These are phyloP conservation scores for Chaetomiaceae sp. DNA, from an alignment of 2,329 filamentous ascomycete species.

Conservation along the genomic window DNA sequence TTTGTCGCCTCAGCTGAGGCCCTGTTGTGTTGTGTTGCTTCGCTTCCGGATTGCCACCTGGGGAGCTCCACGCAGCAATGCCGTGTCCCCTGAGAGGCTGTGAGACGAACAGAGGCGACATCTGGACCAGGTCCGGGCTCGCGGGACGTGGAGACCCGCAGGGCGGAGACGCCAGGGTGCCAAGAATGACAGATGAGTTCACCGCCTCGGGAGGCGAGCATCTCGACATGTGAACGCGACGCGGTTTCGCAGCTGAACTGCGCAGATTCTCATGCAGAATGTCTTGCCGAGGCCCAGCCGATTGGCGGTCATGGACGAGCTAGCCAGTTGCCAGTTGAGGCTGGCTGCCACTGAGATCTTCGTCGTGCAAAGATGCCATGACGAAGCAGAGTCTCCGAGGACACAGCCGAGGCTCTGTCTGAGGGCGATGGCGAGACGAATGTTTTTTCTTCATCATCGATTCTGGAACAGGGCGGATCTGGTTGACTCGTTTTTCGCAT, in stretches of 20 bases:
- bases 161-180: background rate
- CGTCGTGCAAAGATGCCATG: slow-evolving; percentile 2
- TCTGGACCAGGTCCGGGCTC: background rate
- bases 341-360: slow-evolving; percentile 3
- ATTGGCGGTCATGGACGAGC: slow-evolving; percentile 6
- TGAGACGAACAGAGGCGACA: slow-evolving; percentile 4
- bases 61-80: background rate
- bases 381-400: background rate
- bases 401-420: no score
- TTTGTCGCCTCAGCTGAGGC: background rate
- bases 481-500: background rate
- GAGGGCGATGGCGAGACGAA: no score
- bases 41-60: background rate
- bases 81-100: background rate
- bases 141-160: background rate
- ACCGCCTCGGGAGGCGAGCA: slow-evolving; percentile 11
- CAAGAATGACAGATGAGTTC: background rate
- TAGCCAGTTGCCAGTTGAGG: background rate
- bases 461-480: slow-evolving; percentile 3
- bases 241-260: background rate
- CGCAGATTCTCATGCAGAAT: slow-evolving; percentile 2
- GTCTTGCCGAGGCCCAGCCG: slow-evolving; percentile 11
- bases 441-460: background rate
- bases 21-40: background rate
- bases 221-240: slow-evolving; percentile 13